Base-by-base conservation (phyloP, 2,329 filamentous ascomycete species). In the Chrysosporium queenslandicum region DNA sequence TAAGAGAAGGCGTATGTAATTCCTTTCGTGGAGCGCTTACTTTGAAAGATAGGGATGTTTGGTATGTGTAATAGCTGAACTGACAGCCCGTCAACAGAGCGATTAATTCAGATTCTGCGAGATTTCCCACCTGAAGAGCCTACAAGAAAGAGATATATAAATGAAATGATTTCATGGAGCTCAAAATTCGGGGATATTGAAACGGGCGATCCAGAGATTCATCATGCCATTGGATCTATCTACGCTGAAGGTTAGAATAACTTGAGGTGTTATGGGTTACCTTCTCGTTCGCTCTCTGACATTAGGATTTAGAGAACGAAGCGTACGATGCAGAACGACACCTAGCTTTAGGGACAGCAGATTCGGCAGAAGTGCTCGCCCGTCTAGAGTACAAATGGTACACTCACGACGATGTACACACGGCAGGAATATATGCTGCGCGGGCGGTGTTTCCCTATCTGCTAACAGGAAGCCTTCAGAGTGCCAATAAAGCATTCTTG, bases 351-450 rank as follows among this genome's bases (percentile, higher is more conserved):
- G 94, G 92, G 55, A 97, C 89, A 8, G 86, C 85, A 61, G 89
- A 94, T 68, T 95, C 89, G 0, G 79, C 90, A 34, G 83, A 88
- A 60, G 77, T 86, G 9, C 79, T 98, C 50, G 83, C 83, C 46
- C 81, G 81, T 60, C 79, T 97, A 71, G 88, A 97, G 69, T 97
- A 94, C 68, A 78, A 83, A 47, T 98, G 92, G 92, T 98, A 97
- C 75, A 82, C 79, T 56, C 81, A 89, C 63, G 87, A 94, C 69
- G 87, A 91, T 49, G 81, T 87, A 2, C 89, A 95, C 66, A 89
- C 86, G 1, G 92, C 92, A 1, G 83, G 88, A 3, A 74, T 87
- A 52, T 98, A 94, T 70, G 86, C 84, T 58, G 87, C 86, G 9
- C 86, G 92, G 59, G 89, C 85, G 25, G 80, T 97, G 40, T 80